These are phyloP conservation scores for Chenopodium quinoa DNA, from an alignment of 148 eudicot genomes.

Conservation along the genomic window DNA sequence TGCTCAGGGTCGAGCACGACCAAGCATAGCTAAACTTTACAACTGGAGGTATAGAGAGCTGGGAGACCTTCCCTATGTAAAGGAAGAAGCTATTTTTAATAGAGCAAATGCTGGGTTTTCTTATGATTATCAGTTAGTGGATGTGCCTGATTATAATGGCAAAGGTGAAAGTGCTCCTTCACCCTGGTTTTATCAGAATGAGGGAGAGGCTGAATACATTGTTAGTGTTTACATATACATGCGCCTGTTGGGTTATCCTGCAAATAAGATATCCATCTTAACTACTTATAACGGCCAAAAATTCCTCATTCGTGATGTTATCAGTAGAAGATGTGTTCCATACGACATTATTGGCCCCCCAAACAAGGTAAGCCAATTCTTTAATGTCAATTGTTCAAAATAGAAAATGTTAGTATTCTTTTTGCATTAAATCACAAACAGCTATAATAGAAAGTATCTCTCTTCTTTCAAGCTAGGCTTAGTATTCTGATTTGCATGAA, in stretches of 20 bases:
- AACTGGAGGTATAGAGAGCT: conserved; percentile 96
- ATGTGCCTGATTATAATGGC: conserved; percentile 92
- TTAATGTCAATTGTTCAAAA: not conserved
- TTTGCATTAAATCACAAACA: not conserved
- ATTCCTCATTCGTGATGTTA: conserved; percentile 92
- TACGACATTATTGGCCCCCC: conserved; percentile 83
- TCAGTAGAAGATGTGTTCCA: conserved; percentile 76
- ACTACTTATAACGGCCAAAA: conserved; percentile 98
- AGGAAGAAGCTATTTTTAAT: conserved; percentile 61
- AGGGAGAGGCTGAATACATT: conserved; percentile 95
- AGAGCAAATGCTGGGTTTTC: conserved; percentile 90
- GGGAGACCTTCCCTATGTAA: conserved; percentile 86
- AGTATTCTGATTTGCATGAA: not conserved
- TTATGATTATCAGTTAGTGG: conserved; percentile 88
- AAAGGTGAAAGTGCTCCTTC: conserved; percentile 96
- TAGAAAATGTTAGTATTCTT: not conserved
- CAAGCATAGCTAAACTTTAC: conserved; percentile 88
- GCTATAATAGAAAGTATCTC: not conserved
- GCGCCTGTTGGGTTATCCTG: conserved; percentile 96
- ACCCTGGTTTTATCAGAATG: conserved; percentile 98
- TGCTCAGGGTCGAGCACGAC: conserved; percentile 99
- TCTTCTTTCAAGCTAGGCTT: not conserved
- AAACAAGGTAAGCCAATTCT: conserved; percentile 50
- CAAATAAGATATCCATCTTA: conserved; percentile 89
- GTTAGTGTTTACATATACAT: conserved; percentile 92